Evolutionary conservation across 208 protist genomes (phyloP), one percentile per base, ranked within the genome.

Genomic region (Leishmania mexicana): DNA sequence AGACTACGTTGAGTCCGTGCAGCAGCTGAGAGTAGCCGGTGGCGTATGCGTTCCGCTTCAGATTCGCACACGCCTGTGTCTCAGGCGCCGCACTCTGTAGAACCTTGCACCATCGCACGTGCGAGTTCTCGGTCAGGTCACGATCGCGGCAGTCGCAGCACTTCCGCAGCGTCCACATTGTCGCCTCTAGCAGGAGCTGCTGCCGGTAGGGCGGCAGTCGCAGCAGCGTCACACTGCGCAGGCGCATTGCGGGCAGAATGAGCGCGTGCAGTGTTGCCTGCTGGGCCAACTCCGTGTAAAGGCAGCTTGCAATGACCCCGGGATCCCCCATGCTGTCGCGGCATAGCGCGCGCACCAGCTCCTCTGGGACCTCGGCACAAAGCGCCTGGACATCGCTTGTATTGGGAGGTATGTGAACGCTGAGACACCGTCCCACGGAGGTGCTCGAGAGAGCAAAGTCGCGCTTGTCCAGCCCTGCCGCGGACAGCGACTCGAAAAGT

Each of bases 131-230:
- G 31, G 65, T 38, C 54, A 86, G 51, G 40, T 86, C 83, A 19
- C 74, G 72, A 65, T 86, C 83, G 40, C 24, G 3, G 78, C 73
- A 80, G 17, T 68, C 54, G 47, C 83, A 83, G 35, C 74, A 86
- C 67, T 70, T n/a, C 31, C 42, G 28, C 19, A 86, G 73, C n/a
- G 78, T 83, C 72, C 60, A 77, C 13, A 13, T 75, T 3, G 62
- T 78, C 31, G 38, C n/a, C 21, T 49, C 72, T 0, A 42, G 35
- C 3, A 19, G 24, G 5, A 64, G 13, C 68, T 75, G 60, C 58
- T 74, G 60, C 3, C 57, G 38, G 21, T 35, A 73, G 42, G 28
- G 31, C 49, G 65, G 58, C 38, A 81, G 71, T 1, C 62, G 73
- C 4, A 85, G 74, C 40, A 85, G 73, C 31, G 62, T 17, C 45